A percentile compares a stretch with the other conserved stretches of the same genome.
These are phyloP conservation scores for Cubamyces lactineus DNA, from an alignment of 768 basidiomycete species.

Conservation along the genomic window DNA sequence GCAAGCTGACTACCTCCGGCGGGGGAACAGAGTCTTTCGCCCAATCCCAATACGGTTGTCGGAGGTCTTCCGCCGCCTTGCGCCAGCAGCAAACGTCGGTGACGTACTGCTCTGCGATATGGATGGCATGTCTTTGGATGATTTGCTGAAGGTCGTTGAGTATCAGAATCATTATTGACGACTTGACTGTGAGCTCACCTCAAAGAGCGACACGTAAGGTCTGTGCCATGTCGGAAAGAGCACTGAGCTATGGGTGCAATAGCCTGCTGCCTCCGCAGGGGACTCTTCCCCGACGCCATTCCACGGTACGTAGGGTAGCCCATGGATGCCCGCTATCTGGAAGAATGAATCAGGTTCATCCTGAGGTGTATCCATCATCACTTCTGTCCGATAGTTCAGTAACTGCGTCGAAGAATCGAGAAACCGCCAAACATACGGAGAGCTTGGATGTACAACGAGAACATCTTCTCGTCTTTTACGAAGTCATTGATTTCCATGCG, in stretches of 20 bases:
- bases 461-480: constrained; percentile 46
- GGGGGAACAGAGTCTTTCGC: constrained; percentile 31
- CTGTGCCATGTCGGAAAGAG: constrained; percentile 62
- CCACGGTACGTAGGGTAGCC: constrained; percentile 50
- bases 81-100: constrained; percentile 34
- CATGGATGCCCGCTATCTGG: constrained; percentile 56
- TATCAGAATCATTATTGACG: constrained; percentile 27
- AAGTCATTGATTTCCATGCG: constrained; percentile 23
- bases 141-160: constrained; percentile 46
- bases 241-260: constrained; percentile 59
- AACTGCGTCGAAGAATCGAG: too few species aligned
- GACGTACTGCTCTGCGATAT: constrained; percentile 46
- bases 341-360: constrained; percentile 48
- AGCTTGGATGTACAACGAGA: constrained; percentile 56
- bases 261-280: constrained; percentile 45
- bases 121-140: constrained; percentile 42
- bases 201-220: constrained; percentile 53
- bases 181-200: constrained; percentile 45
- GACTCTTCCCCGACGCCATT: constrained; percentile 43
- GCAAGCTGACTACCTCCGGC: constrained; percentile 11
- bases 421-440: constrained; percentile 41
- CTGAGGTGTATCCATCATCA: background rate
- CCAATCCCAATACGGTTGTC: constrained; percentile 59
- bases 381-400: background rate
- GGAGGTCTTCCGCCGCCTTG: constrained; percentile 40